These are phyloP conservation scores for Coemansia sp. DNA, from an alignment of 192 early-diverging fungal genomes.

Conservation along the genomic window DNA sequence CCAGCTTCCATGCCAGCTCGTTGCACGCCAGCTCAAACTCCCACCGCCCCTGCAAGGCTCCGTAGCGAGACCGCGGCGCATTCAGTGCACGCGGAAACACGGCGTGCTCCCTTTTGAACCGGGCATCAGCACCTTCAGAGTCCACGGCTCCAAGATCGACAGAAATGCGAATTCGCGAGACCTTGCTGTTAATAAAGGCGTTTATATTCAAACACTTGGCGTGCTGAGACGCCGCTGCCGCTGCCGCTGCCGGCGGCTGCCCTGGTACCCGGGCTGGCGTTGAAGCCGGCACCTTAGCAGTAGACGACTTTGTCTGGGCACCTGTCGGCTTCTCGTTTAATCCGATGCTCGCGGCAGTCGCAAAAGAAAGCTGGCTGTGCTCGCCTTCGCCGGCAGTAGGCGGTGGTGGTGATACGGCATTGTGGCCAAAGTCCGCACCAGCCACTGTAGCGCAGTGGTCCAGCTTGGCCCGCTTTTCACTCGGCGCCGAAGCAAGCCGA, in stretches of 20 bases:
- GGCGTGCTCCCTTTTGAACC: conserved; percentile 33
- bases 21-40: conserved; percentile 82
- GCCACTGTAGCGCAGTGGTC: background rate
- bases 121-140: conserved; percentile 3
- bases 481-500: background rate
- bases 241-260: background rate
- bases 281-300: background rate
- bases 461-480: conserved; percentile 8
- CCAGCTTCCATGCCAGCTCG: conserved; percentile 77
- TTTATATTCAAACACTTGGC: conserved; percentile 30
- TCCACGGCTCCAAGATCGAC: conserved; percentile 28
- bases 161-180: conserved; percentile 32
- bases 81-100: conserved; percentile 46
- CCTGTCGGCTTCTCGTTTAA: background rate
- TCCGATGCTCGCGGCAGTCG: too few species aligned
- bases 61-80: conserved; percentile 30
- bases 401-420: background rate
- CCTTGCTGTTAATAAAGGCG: conserved; percentile 27
- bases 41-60: conserved; percentile 55
- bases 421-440: too few species aligned
- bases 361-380: too few species aligned
- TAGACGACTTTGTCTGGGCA: background rate
- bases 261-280: background rate
- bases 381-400: too few species aligned
- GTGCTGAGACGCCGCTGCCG: conserved; percentile 12